These are phyloP conservation scores for Funneliformis caledonium DNA, from an alignment of 371 early-diverging fungal genomes.

Conservation along the genomic window DNA sequence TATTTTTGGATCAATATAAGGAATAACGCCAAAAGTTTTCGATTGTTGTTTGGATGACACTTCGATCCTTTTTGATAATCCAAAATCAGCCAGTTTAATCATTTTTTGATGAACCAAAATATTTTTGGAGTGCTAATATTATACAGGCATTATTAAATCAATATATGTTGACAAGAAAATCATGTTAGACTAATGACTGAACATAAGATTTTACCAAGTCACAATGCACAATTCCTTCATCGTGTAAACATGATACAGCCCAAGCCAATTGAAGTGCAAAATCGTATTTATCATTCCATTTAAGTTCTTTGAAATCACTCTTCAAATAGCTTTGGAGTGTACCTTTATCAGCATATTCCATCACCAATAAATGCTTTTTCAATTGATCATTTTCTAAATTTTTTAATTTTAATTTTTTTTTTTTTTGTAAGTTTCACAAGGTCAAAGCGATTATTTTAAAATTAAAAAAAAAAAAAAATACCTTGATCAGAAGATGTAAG, in stretches of 20 bases:
- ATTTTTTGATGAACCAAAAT: neutral
- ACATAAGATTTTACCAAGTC: neutral
- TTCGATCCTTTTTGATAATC: neutral
- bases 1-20: neutral
- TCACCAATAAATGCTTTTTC: neutral
- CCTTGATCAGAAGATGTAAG: neutral
- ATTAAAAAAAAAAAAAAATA: neutral
- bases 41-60: neutral
- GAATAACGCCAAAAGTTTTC: neutral
- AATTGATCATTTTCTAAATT: neutral
- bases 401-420: too few species aligned
- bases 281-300: neutral
- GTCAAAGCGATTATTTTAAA: neutral
- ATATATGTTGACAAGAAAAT: too few species aligned
- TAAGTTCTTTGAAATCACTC: neutral
- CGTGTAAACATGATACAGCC: neutral
- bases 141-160: too few species aligned
- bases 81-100: neutral
- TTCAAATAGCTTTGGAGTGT: neutral
- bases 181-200: too few species aligned
- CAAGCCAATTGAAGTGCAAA: neutral
- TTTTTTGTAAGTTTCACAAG: too few species aligned
- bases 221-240: neutral
- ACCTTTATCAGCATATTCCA: neutral
- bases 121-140: too few species aligned